A percentile compares a stretch with the other conserved stretches of the same genome.
phyloP scores from a whole-genome alignment of 108 stramenopile genomes.

The Epithemia pelagica region DNA sequence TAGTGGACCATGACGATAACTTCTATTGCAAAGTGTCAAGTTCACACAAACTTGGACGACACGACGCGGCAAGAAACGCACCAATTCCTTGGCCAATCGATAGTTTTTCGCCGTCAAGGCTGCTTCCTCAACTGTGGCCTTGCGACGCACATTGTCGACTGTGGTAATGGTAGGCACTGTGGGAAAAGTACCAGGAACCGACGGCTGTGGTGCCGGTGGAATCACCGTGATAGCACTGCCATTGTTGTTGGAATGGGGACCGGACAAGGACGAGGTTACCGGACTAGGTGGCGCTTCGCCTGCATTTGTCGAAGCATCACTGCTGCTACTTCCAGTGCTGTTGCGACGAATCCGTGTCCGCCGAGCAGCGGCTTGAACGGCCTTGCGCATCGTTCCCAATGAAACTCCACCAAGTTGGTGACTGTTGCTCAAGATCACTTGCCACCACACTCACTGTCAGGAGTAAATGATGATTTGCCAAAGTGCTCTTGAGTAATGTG shows the following conservation, averaged over 20 bases:
- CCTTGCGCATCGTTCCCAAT: not conserved
- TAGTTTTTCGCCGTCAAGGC: conserved; percentile 66
- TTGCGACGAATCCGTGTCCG: not conserved
- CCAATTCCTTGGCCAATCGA: conserved; percentile 79
- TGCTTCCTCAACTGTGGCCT: conserved; percentile 25
- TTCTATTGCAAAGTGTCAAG: no score
- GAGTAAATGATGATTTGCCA: no score
- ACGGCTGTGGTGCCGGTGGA: no score
- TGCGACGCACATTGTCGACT: not conserved
- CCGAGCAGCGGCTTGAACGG: not conserved
- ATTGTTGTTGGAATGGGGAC: not conserved
- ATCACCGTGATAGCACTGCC: not conserved
- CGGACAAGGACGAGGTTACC: no score
- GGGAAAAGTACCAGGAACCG: not conserved
- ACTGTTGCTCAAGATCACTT: no score
- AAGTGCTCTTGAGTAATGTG: no score
- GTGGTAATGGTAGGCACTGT: not conserved
- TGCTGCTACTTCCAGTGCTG: not conserved
- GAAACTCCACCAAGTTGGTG: no score
- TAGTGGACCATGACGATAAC: no score
- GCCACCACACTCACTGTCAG: no score
- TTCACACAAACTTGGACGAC: not conserved
- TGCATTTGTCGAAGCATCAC: no score
- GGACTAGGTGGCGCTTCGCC: not conserved
- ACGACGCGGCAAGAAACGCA: conserved; percentile 16